These are phyloP conservation scores for Biancaea sappan DNA, from an alignment of 306 rosid genomes.

Conservation along the genomic window DNA sequence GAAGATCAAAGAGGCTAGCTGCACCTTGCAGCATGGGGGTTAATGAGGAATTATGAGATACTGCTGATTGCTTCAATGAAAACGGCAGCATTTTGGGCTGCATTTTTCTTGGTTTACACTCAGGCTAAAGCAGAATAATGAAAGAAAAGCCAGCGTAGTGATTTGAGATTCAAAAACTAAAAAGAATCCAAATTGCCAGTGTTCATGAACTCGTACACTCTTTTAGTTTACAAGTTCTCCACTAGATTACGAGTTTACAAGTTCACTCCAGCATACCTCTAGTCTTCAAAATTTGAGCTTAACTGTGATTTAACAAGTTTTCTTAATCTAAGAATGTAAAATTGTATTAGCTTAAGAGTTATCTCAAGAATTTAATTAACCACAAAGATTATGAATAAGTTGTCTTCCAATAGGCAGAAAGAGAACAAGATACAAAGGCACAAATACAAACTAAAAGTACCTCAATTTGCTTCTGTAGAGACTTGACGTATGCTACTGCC, in stretches of 20 bases:
- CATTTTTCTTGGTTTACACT: too few relatives aligned
- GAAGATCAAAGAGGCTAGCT: background rate
- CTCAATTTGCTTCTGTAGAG: slow-evolving; percentile 87
- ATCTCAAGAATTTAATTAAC: background rate
- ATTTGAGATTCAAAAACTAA: too few relatives aligned
- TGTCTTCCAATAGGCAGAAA: background rate
- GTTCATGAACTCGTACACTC: background rate
- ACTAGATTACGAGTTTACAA: too few relatives aligned
- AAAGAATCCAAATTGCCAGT: background rate
- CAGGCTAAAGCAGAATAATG: background rate
- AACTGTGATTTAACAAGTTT: background rate
- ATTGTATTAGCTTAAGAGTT: background rate
- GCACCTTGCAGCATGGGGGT: background rate
- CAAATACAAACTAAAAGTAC: slow-evolving; percentile 41
- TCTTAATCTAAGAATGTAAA: background rate
- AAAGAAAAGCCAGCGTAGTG: background rate
- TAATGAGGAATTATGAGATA: background rate
- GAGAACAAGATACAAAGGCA: background rate
- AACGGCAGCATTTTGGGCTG: too few relatives aligned
- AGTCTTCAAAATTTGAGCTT: background rate
- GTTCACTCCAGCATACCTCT: too few relatives aligned
- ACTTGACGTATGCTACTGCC: slow-evolving; percentile 87
- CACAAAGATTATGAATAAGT: background rate
- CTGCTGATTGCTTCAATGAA: background rate
- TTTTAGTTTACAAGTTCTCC: too few relatives aligned